Conservation (phyloP, 2,329 filamentous ascomycete species). For the Colletotrichum lupini region DNA sequence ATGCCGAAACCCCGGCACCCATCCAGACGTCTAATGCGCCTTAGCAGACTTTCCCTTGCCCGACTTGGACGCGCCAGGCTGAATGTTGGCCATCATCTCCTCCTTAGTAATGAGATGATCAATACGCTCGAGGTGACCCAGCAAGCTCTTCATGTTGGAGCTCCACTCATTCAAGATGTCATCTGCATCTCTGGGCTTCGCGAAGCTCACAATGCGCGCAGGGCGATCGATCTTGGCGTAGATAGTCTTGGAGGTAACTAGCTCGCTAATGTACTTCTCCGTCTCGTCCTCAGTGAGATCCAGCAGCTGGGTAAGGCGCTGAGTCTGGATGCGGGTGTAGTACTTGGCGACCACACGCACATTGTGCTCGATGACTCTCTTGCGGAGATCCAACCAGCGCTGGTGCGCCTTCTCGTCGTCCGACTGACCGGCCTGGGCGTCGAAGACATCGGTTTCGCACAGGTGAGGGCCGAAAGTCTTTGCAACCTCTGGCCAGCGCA, state of each 20-base stretch:
- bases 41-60: conserved; percentile 52
- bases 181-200: conserved; percentile 93
- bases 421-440: conserved; percentile 70
- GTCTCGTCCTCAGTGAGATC: conserved; percentile 96
- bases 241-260: conserved; percentile 97
- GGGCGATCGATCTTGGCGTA: conserved; percentile 98
- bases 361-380: conserved; percentile 99
- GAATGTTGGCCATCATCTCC: conserved; percentile 99
- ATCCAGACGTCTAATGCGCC: conserved; percentile 43
- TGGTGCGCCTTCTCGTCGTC: conserved; percentile 83
- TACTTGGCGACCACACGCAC: conserved; percentile 98
- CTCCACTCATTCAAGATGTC: conserved; percentile 99
- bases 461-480: conserved; percentile 90
- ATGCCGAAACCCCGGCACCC: neutral
- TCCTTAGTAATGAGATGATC: conserved; percentile 99
- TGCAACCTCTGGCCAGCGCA: conserved; percentile 96
- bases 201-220: conserved; percentile 91
- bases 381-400: conserved; percentile 94
- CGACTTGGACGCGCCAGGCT: conserved; percentile 64
- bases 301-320: conserved; percentile 87
- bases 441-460: conserved; percentile 90
- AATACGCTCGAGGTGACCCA: conserved; percentile 88
- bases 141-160: conserved; percentile 93
- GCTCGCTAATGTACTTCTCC: conserved; percentile 97
- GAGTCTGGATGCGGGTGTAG: conserved; percentile 96